Percentiles rank a stretch among this genome's conserved stretches.
Evolutionary conservation across 179 eudicot species (phyloP).

Genomic region (Pouteria campechiana): DNA sequence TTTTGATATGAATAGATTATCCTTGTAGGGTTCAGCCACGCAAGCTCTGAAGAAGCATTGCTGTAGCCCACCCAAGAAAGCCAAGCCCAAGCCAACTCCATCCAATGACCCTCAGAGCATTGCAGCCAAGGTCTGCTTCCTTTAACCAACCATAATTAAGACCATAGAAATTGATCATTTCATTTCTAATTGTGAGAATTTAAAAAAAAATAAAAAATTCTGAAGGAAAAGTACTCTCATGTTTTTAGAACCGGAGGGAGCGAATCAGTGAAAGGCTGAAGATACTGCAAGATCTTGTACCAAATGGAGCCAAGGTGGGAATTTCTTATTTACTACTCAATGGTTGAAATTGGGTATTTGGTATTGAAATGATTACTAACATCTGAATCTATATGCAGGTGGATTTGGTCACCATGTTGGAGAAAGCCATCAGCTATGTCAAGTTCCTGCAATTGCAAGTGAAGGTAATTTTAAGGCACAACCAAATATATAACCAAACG

Average conservation of each 20-base stretch:
- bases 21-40: slow-evolving; percentile 44
- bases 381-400: slow-evolving; percentile 29
- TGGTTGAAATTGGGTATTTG: not conserved
- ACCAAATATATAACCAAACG: no score
- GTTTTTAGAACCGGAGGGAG: slow-evolving; percentile 75
- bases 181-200: no score
- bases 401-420: slow-evolving; percentile 95
- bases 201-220: no score
- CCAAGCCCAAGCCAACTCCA: slow-evolving; percentile 40
- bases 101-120: slow-evolving; percentile 88
- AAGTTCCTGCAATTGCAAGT: slow-evolving; percentile 94
- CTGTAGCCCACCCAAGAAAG: slow-evolving; percentile 29
- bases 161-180: no score
- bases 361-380: not conserved
- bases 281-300: slow-evolving; percentile 81
- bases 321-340: not conserved
- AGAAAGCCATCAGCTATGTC: slow-evolving; percentile 88
- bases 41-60: slow-evolving; percentile 67
- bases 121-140: slow-evolving; percentile 70
- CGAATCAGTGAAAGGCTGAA: slow-evolving; percentile 83
- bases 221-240: no score
- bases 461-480: slow-evolving; percentile 42
- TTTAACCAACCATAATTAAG: no score
- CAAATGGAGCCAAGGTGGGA: slow-evolving; percentile 81
- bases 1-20: not conserved